Evolutionary conservation across 495 filamentous ascomycete species (phyloP).

Genomic region (Penicillium steckii): DNA sequence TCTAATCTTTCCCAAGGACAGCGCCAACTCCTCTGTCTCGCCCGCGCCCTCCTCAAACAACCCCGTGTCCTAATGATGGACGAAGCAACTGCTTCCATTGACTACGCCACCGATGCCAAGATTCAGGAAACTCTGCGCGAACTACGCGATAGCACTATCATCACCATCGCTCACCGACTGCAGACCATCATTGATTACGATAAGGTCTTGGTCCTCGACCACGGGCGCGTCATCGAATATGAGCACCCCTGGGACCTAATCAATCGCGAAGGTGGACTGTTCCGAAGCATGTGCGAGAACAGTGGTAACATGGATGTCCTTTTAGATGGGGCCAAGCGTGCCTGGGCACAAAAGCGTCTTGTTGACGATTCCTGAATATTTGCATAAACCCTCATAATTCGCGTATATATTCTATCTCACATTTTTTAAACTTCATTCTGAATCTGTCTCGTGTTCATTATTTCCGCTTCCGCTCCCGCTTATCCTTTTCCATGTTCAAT

Average conservation of each 20-base stretch:
- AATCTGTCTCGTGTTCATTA: conserved; percentile 7
- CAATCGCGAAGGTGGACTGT: conserved; percentile 63
- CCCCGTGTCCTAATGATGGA: conserved; percentile 97
- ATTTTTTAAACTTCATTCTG: not conserved
- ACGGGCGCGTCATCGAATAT: conserved; percentile 83
- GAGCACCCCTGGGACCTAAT: conserved; percentile 83
- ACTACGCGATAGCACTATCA: conserved; percentile 81
- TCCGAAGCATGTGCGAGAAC: conserved; percentile 92
- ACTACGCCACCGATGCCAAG: conserved; percentile 92
- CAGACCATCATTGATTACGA: conserved; percentile 98
- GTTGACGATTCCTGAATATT: conserved; percentile 46
- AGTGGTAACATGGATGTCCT: conserved; percentile 82
- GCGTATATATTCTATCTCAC: not conserved
- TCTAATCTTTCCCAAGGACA: conserved; percentile 97
- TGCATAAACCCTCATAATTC: not conserved
- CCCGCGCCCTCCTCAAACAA: conserved; percentile 86
- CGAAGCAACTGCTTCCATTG: conserved; percentile 97
- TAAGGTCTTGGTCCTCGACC: conserved; percentile 95
- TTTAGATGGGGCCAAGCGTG: conserved; percentile 72
- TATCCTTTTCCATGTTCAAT: not conserved
- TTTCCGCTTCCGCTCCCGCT: too few species aligned
- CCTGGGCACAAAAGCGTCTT: conserved; percentile 54
- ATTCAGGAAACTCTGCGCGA: conserved; percentile 95
- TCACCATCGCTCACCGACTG: conserved; percentile 96
- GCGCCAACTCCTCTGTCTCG: conserved; percentile 91